Base-by-base conservation (phyloP, 2,329 filamentous ascomycete genomes). In the Aurifilum marmelostoma region DNA sequence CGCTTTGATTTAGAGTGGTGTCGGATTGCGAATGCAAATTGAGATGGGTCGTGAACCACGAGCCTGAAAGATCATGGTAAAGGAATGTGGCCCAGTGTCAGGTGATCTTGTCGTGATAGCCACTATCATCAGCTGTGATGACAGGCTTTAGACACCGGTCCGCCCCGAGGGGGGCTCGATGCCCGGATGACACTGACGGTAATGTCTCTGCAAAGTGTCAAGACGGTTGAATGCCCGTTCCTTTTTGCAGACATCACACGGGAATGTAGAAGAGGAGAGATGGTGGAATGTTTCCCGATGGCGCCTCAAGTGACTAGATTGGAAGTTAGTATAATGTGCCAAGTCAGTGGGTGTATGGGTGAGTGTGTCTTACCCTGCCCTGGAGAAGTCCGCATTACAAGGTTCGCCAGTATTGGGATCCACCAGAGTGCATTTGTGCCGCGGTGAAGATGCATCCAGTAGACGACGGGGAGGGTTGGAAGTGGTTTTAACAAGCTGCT, bases 131-230 rank as follows among this genome's bases (percentile, higher is more conserved):
- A 43, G 60, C 27, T 60, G 64, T 12, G 43, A 56, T 64, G 43
- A 27, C 43, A 34, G 39, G 54, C 34, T 64, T 43, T 59, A 66
- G 59, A 47, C 61, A 63, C 69, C 63, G 58, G 64, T 61, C 76
- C 72, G 47, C 73, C 59, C 24, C 74, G 74, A 66, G 78, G 83
- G 66, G 78, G 81, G 58, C 71, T 76, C 78, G 80, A 82, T 50
- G 79, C 78, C 67, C 83, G 69, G 2, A 77, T 78, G 32, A 76
- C 76, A 6, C 77, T 81, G 24, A 77, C 75, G 4, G 78, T 67
- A 71, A 63, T 71, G 69, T 69, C 69, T 63, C 56, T 69, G 67
- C 29, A 69, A 59, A 39, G 65, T 71, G 41, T 71, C 69, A 41
- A 69, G 69, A 27, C 69, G 69, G 34, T 71, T 71, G 27, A 71